Evolutionary conservation across 768 basidiomycete genomes (phyloP).

Genomic region (Boletus vermiculosoides): DNA sequence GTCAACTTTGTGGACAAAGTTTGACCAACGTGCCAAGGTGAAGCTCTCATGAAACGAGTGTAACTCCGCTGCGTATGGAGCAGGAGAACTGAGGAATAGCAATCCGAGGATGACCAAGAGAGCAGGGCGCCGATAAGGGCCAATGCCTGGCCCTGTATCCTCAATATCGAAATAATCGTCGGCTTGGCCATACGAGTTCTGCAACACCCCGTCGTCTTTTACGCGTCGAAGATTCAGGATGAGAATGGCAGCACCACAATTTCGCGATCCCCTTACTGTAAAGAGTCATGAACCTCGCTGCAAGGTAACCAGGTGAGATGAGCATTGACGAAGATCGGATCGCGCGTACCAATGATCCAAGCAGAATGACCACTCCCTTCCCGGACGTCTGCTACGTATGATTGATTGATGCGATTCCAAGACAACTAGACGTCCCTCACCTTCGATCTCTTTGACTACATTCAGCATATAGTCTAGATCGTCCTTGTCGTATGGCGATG

Average conservation of each 20-base stretch:
- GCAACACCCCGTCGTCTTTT: conserved; percentile 27
- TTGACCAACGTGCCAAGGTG: conserved; percentile 26
- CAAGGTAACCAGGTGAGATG: conserved; percentile 2
- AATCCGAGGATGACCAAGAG: conserved; percentile 22
- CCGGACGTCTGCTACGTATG: conserved; percentile 7
- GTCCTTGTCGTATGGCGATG: conserved; percentile 27
- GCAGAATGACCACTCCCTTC: conserved; percentile 14
- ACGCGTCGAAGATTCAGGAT: neutral
- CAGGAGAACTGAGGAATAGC: conserved; percentile 26
- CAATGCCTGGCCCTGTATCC: conserved; percentile 2
- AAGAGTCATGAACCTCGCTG: conserved; percentile 32
- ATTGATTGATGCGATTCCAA: neutral
- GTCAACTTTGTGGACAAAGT: conserved; percentile 32
- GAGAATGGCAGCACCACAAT: neutral
- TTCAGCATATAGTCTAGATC: conserved; percentile 28
- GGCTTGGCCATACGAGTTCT: conserved; percentile 30
- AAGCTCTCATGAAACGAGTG: conserved; percentile 29
- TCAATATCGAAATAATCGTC: conserved; percentile 36
- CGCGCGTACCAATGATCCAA: conserved; percentile 28
- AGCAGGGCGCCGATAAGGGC: conserved; percentile 20
- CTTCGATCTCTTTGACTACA: conserved; percentile 29
- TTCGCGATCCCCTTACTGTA: conserved; percentile 21
- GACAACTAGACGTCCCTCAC: conserved; percentile 2
- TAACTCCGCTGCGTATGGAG: conserved; percentile 29
- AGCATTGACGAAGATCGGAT: neutral